phyloP scores from a whole-genome alignment of 2,329 filamentous ascomycete genomes.

The Tolypocladium pustulatum region DNA sequence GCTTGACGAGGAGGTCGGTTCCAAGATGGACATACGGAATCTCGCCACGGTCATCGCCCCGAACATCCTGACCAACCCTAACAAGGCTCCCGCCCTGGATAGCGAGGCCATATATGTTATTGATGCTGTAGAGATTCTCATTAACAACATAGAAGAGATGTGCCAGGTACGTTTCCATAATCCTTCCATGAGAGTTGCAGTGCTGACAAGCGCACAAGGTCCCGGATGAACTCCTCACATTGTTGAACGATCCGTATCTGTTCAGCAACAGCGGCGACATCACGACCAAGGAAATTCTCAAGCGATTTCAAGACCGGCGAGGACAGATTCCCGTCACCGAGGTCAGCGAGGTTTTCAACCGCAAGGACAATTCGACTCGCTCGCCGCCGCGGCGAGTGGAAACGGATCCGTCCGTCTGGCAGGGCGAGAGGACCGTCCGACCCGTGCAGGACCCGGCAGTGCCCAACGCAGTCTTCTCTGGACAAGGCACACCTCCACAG shows the following conservation, averaged over 20 bases:
- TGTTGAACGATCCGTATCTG: conserved; percentile 72
- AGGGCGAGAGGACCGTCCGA: conserved; percentile 74
- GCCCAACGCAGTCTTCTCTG: conserved; percentile 23
- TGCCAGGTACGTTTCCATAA: conserved; percentile 63
- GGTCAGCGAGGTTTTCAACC: conserved; percentile 44
- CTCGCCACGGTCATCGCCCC: conserved; percentile 94
- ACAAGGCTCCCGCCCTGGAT: conserved; percentile 59
- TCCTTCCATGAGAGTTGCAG: background rate
- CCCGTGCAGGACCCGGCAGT: conserved; percentile 56
- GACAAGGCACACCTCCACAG: conserved; percentile 37
- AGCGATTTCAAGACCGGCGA: conserved; percentile 74
- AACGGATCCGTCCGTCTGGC: conserved; percentile 75
- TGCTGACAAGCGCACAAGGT: conserved; percentile 45
- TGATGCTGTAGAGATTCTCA: conserved; percentile 82
- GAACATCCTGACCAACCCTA: conserved; percentile 72
- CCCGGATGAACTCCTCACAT: conserved; percentile 78
- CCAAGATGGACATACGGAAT: conserved; percentile 98
- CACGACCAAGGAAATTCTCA: conserved; percentile 94
- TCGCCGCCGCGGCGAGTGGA: conserved; percentile 59
- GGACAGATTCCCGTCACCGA: conserved; percentile 50
- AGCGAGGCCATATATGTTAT: conserved; percentile 89
- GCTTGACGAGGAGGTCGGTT: conserved; percentile 91
- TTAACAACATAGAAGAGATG: conserved; percentile 91
- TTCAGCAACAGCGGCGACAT: conserved; percentile 78
- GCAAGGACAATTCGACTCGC: conserved; percentile 45